Evolutionary conservation across 768 basidiomycete species (phyloP), one percentile per base, ranked within the genome.

Genomic region (Rhizopogon salebrosus): DNA sequence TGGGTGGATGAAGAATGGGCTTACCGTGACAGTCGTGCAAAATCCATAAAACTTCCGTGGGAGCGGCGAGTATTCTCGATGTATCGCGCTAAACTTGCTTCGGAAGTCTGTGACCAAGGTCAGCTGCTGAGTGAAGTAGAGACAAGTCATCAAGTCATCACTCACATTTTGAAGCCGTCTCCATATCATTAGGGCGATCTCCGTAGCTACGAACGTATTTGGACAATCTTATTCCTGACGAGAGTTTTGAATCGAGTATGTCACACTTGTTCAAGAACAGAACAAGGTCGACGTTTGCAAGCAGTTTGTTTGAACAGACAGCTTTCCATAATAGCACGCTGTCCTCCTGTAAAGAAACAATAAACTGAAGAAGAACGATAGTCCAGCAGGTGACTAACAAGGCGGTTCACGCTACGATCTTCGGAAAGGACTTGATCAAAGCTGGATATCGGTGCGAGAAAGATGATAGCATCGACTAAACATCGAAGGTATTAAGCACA

Each of bases 181-280:
- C 85, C 35, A 84, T 70, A 58, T 88, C 84, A 49, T 90, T 90
- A 20, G 80, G 71, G 42, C 86, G 76, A 52, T 84, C 79, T 8
- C 78, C 80, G 61, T 85, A 90, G 42, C 84, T 87, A 42, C 85
- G 78, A 27, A 90, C 86, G 59, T 85, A 86, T 62, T 85, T 83
- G 31, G 75, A 69, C 27, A 90, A 69, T 54, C 76, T 75, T 52
- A 87, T 76, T 27, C 88, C 88, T 1, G 84, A 75, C 18, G 72
- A 68, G 10, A 90, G 78, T 61, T 90, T 90, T 41, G 74, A 60
- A 54, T 79, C 79, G 50, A 91, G 69, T 54, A 90, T 85, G 60
- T 90, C 88, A 54, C 84, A 84, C 64, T 92, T 92, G 71, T 91
- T 92, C 49, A 92, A 72, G 72, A 91, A 92, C 41, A 91, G 74